Evolutionary conservation across 2,329 filamentous ascomycete species (phyloP).

Genomic region (Phialocephala subalpina): DNA sequence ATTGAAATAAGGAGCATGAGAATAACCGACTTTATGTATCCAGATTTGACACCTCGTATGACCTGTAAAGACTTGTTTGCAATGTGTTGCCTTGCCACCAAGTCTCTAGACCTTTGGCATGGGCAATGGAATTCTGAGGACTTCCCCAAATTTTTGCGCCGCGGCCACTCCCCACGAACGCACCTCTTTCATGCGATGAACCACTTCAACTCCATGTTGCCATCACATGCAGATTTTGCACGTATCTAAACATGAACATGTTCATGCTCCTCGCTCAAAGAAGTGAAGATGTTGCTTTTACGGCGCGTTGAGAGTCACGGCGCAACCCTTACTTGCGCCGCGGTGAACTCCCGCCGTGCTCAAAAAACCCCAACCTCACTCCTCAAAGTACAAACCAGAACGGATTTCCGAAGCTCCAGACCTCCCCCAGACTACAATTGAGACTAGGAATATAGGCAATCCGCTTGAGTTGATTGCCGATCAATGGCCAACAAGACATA

Average conservation of each 20-base stretch:
- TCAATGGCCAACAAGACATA: background rate
- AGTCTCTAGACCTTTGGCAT: background rate
- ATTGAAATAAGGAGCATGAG: too few species aligned
- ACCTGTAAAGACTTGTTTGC: background rate
- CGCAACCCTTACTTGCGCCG: background rate
- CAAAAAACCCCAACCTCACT: background rate
- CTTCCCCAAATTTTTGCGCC: background rate
- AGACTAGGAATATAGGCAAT: background rate
- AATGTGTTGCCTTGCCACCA: background rate
- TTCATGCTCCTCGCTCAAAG: background rate
- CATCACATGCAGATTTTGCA: background rate
- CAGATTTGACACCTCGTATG: background rate
- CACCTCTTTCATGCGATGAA: background rate
- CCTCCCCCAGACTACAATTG: background rate
- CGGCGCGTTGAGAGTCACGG: background rate
- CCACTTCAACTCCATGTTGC: background rate
- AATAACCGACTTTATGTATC: too few species aligned
- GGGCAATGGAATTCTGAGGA: background rate
- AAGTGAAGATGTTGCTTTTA: background rate
- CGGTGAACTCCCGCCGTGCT: background rate
- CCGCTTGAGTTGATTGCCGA: background rate
- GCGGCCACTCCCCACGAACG: background rate
- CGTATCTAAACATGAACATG: background rate
- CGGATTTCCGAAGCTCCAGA: constrained; percentile 3
- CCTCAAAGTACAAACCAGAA: background rate